Evolutionary conservation across 2,329 filamentous ascomycete species (phyloP).

Genomic region (Claviceps spartinae): DNA sequence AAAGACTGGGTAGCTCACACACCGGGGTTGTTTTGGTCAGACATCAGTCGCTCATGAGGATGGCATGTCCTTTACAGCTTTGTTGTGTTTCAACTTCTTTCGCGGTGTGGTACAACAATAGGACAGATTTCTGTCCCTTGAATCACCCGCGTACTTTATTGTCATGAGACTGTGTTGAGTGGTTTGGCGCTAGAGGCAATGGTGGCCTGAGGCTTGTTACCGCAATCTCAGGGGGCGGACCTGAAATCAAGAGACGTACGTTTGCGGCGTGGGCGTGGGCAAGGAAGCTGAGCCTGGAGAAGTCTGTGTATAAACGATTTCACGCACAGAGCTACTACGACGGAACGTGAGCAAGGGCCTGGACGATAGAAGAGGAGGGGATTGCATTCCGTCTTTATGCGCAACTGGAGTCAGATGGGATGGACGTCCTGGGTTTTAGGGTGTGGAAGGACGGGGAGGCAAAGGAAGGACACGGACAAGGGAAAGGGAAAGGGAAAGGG

Average conservation of each 20-base stretch:
- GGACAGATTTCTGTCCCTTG: not conserved
- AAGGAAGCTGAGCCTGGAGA: not conserved
- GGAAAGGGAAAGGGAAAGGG: constrained; percentile 9
- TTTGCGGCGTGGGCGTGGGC: not conserved
- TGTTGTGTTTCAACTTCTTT: not conserved
- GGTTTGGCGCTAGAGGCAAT: not conserved
- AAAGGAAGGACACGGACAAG: not conserved
- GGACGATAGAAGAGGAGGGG: not conserved
- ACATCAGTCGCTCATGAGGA: not conserved
- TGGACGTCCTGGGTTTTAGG: too few relatives aligned
- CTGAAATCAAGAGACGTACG: not conserved
- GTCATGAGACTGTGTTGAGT: not conserved
- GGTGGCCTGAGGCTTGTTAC: not conserved
- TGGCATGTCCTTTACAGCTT: not conserved
- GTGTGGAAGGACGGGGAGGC: too few relatives aligned
- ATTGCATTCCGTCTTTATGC: not conserved
- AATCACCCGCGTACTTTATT: not conserved
- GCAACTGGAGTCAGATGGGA: not conserved
- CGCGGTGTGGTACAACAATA: not conserved
- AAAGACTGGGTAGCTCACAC: constrained; percentile 15
- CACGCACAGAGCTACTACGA: not conserved
- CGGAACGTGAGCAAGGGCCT: not conserved
- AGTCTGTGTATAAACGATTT: not conserved
- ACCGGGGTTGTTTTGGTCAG: not conserved
- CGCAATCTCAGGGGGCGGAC: not conserved